Base-by-base conservation (phyloP, 306 rosid species). In the Nissolia schottii region DNA sequence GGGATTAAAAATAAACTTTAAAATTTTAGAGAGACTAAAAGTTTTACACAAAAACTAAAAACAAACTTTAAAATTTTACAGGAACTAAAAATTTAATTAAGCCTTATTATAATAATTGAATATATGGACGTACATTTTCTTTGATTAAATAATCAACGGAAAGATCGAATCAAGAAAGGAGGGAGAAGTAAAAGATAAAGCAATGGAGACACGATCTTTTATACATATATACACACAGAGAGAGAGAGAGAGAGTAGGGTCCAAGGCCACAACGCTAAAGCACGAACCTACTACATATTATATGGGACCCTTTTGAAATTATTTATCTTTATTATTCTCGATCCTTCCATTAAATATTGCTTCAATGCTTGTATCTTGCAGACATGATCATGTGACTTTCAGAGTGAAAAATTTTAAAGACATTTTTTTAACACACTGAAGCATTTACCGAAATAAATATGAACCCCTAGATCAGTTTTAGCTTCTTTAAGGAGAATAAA, bases 231-330 rank as follows among this genome's bases (percentile, higher is more conserved):
- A n/a, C n/a, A n/a, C n/a, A n/a, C n/a, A n/a, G n/a, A n/a, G n/a
- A n/a, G n/a, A n/a, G n/a, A n/a, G n/a, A n/a, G 70, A 68, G 34
- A 12, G 2, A 16, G 63, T 67, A 76, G 75, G 80, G 63, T 35
- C 75, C 8, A 31, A 4, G 38, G 27, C n/a, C 24, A 75, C 15
- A 22, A 29, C 16, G 18, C 24, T 3, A 40, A 63, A 67, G 5
- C 10, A 23, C 24, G 62, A 48, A 43, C 66, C 73, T 43, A 20
- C 50, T 19, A 41, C 49, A 3, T n/a, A n/a, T 22, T 56, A 10
- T 6, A 57, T 32, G 80, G 75, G 80, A 46, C 70, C 80, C 24
- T 51, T 20, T 53, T 22, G 4, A 50, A 50, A 53, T 51, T 34
- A 34, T 68, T 66, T 48, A 31, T 71, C 43, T 22, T 22, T 22